Conservation (phyloP, 2,329 filamentous ascomycete genomes). For the Raffaelea arxii region DNA sequence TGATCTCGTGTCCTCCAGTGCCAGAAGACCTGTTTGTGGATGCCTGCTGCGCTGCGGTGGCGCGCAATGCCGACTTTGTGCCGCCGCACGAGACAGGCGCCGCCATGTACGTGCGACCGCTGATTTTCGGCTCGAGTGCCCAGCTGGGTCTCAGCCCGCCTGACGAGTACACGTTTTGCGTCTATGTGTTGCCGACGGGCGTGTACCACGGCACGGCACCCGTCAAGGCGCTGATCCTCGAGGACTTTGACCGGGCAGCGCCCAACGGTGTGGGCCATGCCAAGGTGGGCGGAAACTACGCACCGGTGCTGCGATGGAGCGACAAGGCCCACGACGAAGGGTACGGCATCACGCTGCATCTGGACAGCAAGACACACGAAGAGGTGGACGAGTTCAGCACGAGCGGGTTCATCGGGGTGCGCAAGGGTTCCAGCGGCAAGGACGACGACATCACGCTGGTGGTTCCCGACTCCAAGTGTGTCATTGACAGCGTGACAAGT, state of each 20-base stretch:
- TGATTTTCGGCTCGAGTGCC: constrained; percentile 78
- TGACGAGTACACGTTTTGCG: constrained; percentile 84
- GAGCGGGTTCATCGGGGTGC: constrained; percentile 80
- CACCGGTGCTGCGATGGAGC: constrained; percentile 79
- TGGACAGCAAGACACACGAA: constrained; percentile 74
- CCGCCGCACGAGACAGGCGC: constrained; percentile 83
- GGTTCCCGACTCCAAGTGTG: constrained; percentile 77
- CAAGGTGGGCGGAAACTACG: constrained; percentile 96
- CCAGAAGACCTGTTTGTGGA: constrained; percentile 67
- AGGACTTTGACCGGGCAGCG: constrained; percentile 90
- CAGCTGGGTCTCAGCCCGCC: constrained; percentile 80
- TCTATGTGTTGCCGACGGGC: constrained; percentile 85
- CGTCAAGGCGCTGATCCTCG: constrained; percentile 78
- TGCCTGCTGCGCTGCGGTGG: constrained; percentile 71
- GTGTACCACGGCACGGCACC: constrained; percentile 88
- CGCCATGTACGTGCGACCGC: constrained; percentile 84
- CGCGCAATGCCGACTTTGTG: constrained; percentile 81
- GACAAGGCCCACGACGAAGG: constrained; percentile 70
- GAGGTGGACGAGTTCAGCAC: constrained; percentile 96
- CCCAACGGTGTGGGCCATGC: constrained; percentile 81
- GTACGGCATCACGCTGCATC: constrained; percentile 87
- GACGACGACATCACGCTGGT: constrained; percentile 57
- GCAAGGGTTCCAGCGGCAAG: constrained; percentile 42
- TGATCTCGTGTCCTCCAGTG: constrained; percentile 73
- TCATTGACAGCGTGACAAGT: constrained; percentile 80